These are phyloP conservation scores for Phaeophleospora eucalypticola DNA, from an alignment of 2,329 filamentous ascomycete species.

Conservation along the genomic window DNA sequence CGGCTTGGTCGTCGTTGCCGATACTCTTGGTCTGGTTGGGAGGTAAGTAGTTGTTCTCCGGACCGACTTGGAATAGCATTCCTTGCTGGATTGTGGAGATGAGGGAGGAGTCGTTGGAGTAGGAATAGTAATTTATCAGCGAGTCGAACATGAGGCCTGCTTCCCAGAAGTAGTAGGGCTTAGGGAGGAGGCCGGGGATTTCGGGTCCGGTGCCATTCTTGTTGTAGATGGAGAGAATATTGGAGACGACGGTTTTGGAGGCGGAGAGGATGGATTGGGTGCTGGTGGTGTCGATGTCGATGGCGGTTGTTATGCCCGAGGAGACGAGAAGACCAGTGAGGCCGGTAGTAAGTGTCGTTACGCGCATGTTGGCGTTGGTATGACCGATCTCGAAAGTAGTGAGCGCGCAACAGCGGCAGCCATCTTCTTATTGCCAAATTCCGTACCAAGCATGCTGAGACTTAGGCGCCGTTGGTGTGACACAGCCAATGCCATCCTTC, in stretches of 20 bases:
- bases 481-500: not conserved
- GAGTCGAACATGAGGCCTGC: constrained; percentile 62
- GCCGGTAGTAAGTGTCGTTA: constrained; percentile 1
- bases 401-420: too few relatives aligned
- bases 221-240: constrained; percentile 21
- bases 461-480: not conserved
- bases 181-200: constrained; percentile 24
- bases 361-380: constrained; percentile 6
- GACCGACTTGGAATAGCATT: constrained; percentile 58
- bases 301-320: constrained; percentile 10
- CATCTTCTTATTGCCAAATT: too few relatives aligned
- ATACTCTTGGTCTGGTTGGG: constrained; percentile 31
- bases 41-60: constrained; percentile 59
- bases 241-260: constrained; percentile 11
- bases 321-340: constrained; percentile 9
- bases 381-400: too few relatives aligned
- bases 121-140: constrained; percentile 66
- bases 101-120: constrained; percentile 60
- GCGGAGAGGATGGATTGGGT: constrained; percentile 13
- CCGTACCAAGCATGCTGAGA: too few relatives aligned
- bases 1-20: constrained; percentile 58
- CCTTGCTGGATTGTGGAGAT: constrained; percentile 58
- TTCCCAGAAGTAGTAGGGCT: constrained; percentile 57
- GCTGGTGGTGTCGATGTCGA: constrained; percentile 13
- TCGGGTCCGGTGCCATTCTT: constrained; percentile 6